Evolutionary conservation across 2,329 filamentous ascomycete species (phyloP), one percentile per base, ranked within the genome.

Genomic region (Penicillium sp.): DNA sequence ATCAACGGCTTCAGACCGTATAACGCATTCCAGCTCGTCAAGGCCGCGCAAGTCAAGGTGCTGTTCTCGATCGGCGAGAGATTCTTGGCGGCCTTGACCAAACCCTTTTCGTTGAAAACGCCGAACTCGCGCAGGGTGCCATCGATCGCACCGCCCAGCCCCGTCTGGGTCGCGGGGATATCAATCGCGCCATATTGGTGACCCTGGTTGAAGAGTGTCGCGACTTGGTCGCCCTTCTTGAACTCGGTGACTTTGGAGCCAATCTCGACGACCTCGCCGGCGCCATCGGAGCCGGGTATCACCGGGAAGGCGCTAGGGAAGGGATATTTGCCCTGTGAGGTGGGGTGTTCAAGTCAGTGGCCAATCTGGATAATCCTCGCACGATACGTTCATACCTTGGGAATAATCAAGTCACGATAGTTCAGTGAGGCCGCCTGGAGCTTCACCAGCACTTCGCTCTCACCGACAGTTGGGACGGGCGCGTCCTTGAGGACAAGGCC

Each of bases 371-470:
- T n/a, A 82, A 82, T 30, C 17, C 23, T 26, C 12, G 10, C 5
- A 29, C 3, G 36, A 42, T 10, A n/a, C 6, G 13, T 3, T 52
- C 79, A 42, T 69, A 71, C 67, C 68, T 74, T 68, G 0, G 75
- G 71, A 44, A 80, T 78, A 13, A 73, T 68, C 7, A 81, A 59
- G 26, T 81, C 79, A 20, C 79, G 70, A 52, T 79, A 80, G 54
- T 81, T 81, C 44, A 81, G 63, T 10, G 76, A 77, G 0, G 75
- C 78, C 3, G 73, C 78, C n/a, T 75, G 62, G 1, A 81, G 77
- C 70, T 87, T 88, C 60, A 92, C 84, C 27, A 92, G 78, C 5
- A 91, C 87, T 21, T 92, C 84, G 55, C 82, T 82, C 48, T 90
- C 87, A 40, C 87, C 87, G 1, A 87, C 65, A 58, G 83, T 72